These are phyloP conservation scores for Myriosclerotinia duriaeana DNA, from an alignment of 2,329 filamentous ascomycete genomes.

Conservation along the genomic window DNA sequence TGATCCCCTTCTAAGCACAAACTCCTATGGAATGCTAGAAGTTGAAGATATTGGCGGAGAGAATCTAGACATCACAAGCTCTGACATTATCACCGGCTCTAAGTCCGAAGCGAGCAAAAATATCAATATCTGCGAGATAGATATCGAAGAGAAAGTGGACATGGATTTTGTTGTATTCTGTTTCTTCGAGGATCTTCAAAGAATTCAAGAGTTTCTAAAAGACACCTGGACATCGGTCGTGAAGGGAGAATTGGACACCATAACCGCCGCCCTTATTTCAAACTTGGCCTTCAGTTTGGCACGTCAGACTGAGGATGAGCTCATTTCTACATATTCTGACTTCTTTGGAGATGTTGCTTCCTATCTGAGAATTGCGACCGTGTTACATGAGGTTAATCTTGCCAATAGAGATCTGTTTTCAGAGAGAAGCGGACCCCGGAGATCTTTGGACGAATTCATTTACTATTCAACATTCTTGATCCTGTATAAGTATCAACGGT, in stretches of 20 bases:
- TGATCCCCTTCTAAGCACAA: not conserved
- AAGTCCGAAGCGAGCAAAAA: not conserved
- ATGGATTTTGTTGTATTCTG: slow-evolving; percentile 1
- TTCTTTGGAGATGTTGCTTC: not conserved
- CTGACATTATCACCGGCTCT: not conserved
- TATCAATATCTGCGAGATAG: not conserved
- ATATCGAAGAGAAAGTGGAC: not conserved
- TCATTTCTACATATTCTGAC: not conserved
- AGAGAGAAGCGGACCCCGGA: not conserved
- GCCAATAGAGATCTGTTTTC: not conserved
- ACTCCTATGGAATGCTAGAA: not conserved
- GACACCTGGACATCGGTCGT: not conserved
- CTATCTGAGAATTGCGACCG: not conserved
- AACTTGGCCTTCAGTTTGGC: not conserved
- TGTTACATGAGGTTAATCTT: not conserved
- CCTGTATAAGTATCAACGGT: not conserved
- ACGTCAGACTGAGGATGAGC: slow-evolving; percentile 8
- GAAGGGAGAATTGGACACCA: not conserved
- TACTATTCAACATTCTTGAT: not conserved
- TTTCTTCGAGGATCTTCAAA: slow-evolving; percentile 5
- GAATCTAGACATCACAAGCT: not conserved
- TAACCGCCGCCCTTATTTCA: not conserved
- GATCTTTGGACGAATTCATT: not conserved
- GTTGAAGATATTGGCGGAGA: slow-evolving; percentile 6
- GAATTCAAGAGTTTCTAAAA: not conserved